These are phyloP conservation scores for Trichoderma parareesei DNA, from an alignment of 495 filamentous ascomycete genomes.

Conservation along the genomic window DNA sequence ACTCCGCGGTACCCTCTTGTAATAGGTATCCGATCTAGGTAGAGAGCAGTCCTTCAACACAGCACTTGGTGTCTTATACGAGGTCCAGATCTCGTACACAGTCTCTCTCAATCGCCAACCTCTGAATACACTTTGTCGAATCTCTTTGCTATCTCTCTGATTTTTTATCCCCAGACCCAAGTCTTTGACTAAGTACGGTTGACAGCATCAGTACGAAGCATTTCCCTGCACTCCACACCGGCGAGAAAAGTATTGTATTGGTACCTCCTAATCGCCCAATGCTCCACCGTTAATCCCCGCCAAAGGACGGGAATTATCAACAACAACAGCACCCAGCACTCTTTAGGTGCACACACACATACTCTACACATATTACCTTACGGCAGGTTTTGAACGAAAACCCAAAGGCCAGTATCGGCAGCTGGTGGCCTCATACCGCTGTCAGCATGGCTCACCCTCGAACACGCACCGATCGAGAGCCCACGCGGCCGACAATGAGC, in stretches of 20 bases:
- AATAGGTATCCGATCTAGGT: no score
- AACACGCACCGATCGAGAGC: constrained; percentile 8
- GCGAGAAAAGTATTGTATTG: not conserved
- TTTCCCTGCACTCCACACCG: not conserved
- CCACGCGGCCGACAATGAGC: not conserved
- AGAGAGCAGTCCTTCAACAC: no score
- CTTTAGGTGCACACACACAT: not conserved
- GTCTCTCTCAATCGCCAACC: no score
- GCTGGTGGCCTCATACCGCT: constrained; percentile 1
- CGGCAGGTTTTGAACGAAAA: not conserved
- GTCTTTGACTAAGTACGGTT: not conserved
- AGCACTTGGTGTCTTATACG: no score
- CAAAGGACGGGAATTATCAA: constrained; percentile 3
- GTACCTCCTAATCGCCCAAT: not conserved
- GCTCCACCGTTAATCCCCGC: not conserved
- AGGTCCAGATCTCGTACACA: no score
- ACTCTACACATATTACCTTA: not conserved
- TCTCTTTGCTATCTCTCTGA: not conserved
- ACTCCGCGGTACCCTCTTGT: no score
- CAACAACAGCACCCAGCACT: not conserved
- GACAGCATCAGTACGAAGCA: no score
- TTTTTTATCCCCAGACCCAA: not conserved
- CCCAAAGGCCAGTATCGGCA: not conserved
- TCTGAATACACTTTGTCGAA: not conserved
- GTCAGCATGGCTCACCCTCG: constrained; percentile 9